phyloP scores from a whole-genome alignment of 176 grass and related monocot genomes.

The Triticum monococcum region DNA sequence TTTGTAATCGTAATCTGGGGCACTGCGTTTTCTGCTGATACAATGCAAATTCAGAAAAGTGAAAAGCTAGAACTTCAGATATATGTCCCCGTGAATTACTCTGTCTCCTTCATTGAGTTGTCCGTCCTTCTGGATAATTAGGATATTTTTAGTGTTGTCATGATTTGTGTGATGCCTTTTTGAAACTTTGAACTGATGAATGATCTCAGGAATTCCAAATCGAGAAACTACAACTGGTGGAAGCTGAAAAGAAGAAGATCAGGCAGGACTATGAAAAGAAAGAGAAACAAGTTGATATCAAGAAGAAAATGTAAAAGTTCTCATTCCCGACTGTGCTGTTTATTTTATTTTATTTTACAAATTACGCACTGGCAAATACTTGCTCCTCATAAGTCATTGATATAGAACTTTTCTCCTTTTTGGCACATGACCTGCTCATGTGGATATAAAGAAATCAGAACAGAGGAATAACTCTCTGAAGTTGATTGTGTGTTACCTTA shows the following conservation, averaged over 20 bases:
- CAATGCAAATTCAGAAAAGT: background rate
- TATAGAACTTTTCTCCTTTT: background rate
- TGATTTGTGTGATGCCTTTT: background rate
- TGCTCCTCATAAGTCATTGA: background rate
- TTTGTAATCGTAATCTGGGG: background rate
- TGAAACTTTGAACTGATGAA: background rate
- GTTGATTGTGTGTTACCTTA: constrained; percentile 21
- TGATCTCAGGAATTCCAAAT: constrained; percentile 70
- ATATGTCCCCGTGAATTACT: background rate
- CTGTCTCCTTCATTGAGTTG: background rate
- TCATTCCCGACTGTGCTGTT: background rate
- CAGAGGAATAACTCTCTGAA: background rate
- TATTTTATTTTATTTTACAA: background rate
- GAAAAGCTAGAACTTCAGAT: background rate
- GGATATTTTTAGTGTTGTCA: background rate
- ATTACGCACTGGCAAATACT: background rate
- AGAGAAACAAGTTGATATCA: constrained; percentile 65
- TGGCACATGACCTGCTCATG: background rate
- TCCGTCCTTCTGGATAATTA: background rate
- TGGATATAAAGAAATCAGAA: background rate
- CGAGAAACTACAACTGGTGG: constrained; percentile 68
- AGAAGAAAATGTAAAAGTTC: constrained; percentile 77
- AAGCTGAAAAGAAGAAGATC: constrained; percentile 81
- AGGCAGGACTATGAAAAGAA: constrained; percentile 66
- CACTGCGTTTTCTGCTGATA: background rate